phyloP scores from a whole-genome alignment of 371 early-diverging fungal genomes.

The Haplosporangium sp. region DNA sequence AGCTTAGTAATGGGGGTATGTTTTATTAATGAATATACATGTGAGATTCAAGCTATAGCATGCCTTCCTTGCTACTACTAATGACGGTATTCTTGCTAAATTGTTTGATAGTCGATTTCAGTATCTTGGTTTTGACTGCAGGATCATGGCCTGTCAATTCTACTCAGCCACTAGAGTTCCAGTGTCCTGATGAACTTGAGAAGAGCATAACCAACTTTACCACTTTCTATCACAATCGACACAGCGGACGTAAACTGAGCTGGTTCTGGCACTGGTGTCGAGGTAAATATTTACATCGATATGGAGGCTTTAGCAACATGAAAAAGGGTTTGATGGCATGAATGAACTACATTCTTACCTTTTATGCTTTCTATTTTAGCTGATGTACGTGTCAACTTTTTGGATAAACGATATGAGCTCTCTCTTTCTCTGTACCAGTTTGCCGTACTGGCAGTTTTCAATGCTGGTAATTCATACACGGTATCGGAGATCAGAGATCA shows the following conservation, averaged over 20 bases:
- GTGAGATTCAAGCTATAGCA: background rate
- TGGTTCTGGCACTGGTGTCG: constrained; percentile 91
- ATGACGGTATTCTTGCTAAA: background rate
- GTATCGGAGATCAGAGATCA: constrained; percentile 66
- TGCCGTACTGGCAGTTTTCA: constrained; percentile 79
- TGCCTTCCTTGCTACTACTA: background rate
- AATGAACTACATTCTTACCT: background rate
- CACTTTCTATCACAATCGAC: constrained; percentile 76
- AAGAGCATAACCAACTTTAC: constrained; percentile 78
- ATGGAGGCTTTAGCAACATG: no score
- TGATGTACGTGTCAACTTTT: constrained; percentile 74
- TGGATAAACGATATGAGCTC: constrained; percentile 87
- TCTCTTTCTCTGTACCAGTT: constrained; percentile 85
- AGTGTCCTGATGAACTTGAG: constrained; percentile 81
- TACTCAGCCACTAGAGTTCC: constrained; percentile 67
- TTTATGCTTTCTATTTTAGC: constrained; percentile 56
- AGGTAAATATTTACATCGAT: constrained; percentile 60
- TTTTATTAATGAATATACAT: background rate
- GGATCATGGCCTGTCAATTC: constrained; percentile 92
- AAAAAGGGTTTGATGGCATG: no score
- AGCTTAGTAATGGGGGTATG: constrained; percentile 59
- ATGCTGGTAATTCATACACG: constrained; percentile 59
- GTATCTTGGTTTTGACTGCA: constrained; percentile 83
- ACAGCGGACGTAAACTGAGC: constrained; percentile 85
- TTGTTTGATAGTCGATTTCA: constrained; percentile 71